phyloP scores from a whole-genome alignment of 495 filamentous ascomycete genomes.

The Talaromyces wortmannii region DNA sequence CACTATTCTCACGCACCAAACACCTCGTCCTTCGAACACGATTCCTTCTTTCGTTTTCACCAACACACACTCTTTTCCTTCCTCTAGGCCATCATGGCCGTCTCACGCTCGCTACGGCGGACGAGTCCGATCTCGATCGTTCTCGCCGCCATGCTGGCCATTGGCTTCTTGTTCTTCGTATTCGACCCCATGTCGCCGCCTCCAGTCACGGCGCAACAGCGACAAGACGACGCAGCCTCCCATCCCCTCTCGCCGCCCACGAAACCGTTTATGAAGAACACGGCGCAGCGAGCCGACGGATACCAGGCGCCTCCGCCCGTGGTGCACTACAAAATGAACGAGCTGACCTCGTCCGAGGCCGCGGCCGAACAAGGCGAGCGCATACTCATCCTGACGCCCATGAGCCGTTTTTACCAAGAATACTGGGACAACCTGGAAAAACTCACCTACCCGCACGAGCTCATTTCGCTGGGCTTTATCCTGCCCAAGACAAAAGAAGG shows the following conservation, averaged over 20 bases:
- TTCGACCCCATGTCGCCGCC: conserved; percentile 41
- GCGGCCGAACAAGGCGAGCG: conserved; percentile 74
- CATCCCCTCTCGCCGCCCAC: conserved; percentile 77
- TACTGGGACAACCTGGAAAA: conserved; percentile 95
- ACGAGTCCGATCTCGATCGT: conserved; percentile 61
- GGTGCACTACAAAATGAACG: conserved; percentile 89
- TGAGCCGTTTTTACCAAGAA: conserved; percentile 83
- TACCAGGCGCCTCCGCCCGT: conserved; percentile 71
- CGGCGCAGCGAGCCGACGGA: conserved; percentile 46
- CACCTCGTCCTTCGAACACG: too few relatives aligned
- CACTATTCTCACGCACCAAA: too few relatives aligned
- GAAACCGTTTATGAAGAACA: conserved; percentile 70
- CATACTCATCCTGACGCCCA: conserved; percentile 85
- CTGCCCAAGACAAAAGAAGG: conserved; percentile 86
- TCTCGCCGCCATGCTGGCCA: conserved; percentile 50
- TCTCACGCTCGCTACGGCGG: conserved; percentile 55
- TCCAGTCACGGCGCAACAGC: conserved; percentile 36
- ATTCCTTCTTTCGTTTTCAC: too few relatives aligned
- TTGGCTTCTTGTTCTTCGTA: conserved; percentile 63
- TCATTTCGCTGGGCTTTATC: conserved; percentile 95
- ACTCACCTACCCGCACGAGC: conserved; percentile 82
- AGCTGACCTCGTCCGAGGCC: conserved; percentile 70
- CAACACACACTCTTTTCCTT: too few relatives aligned
- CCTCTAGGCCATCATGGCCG: conserved; percentile 33
- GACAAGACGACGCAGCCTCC: conserved; percentile 54